Evolutionary conservation across 2,329 filamentous ascomycete species (phyloP), one percentile per base, ranked within the genome.

Genomic region (Bipolaris oryzae): DNA sequence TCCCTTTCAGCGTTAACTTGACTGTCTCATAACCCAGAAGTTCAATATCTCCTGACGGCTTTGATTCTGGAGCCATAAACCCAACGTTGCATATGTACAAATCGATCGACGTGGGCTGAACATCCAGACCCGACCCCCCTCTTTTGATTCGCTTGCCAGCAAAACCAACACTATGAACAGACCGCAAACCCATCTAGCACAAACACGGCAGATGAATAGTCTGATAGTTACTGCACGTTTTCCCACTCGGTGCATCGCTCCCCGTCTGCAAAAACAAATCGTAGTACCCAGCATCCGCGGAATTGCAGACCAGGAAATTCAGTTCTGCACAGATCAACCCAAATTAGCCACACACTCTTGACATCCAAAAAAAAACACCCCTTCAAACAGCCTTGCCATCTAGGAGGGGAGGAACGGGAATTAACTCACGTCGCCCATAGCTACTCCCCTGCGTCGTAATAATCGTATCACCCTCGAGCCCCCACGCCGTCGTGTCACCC

Each of bases 241-340:
- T 75, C 2, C 81, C 82, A 49, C 76, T 78, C 1, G 82, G 82
- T 34, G 74, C 74, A 37, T 82, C 80, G 46, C 77, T 81, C 1
- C 82, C 82, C 1, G 80, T 84, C 72, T 85, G 82, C 43, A 85
- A 70, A 61, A 79, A 85, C 13, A 84, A 62, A 69, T 82, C 80
- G 71, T 81, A 84, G 47, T 81, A 84, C 5, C 70, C 67, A 1
- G 67, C 73, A 11, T 74, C 74, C 11, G 39, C 46, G 11, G 79
- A 69, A 57, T 77, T 72, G 63, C 82, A 85, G 10, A 76, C 81
- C 2, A 84, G 69, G 67, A 83, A 84, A 62, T 84, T 84, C 49
- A 84, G 74, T 68, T 84, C n/a, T n/a, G n/a, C n/a, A n/a, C n/a
- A n/a, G n/a, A n/a, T n/a, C n/a, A n/a, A n/a, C n/a, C n/a, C n/a